A percentile compares a stretch with the other conserved stretches of the same genome.
Evolutionary conservation across 1,139 yeast genomes (phyloP).

Genomic region (Geotrichum fermentans): DNA sequence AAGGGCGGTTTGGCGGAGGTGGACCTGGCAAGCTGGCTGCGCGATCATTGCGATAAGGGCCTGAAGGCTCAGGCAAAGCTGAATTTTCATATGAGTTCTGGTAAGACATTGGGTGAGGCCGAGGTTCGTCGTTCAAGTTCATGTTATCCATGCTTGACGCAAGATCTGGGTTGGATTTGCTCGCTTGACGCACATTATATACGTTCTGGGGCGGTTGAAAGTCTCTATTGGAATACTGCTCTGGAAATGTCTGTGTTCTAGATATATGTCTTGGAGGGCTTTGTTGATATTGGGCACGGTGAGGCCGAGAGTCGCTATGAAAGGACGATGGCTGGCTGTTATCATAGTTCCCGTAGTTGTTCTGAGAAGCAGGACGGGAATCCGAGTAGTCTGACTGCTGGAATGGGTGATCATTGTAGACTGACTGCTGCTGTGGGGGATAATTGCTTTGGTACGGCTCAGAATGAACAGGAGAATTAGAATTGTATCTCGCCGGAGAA

Average conservation of each 20-base stretch:
- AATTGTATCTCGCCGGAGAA: background rate
- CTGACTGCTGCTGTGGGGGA: background rate
- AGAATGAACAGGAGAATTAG: background rate
- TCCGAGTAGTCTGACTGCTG: background rate
- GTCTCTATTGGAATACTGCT: background rate
- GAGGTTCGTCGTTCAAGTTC: background rate
- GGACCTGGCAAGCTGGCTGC: constrained; percentile 20
- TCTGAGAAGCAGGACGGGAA: background rate
- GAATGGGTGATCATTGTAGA: background rate
- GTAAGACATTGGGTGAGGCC: background rate
- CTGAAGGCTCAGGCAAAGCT: background rate
- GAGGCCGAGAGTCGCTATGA: no score
- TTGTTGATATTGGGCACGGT: no score
- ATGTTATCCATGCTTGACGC: background rate
- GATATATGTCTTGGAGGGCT: background rate
- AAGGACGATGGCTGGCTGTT: no score
- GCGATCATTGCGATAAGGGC: background rate
- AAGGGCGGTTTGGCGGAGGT: constrained; percentile 9
- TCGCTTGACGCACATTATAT: background rate
- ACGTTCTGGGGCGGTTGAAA: background rate
- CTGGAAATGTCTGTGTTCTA: background rate
- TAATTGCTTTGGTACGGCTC: background rate
- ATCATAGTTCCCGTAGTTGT: no score
- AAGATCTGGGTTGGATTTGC: background rate
- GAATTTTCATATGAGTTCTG: background rate